Conservation (phyloP, 2,329 filamentous ascomycete genomes). For the Fusarium verticillioides region DNA sequence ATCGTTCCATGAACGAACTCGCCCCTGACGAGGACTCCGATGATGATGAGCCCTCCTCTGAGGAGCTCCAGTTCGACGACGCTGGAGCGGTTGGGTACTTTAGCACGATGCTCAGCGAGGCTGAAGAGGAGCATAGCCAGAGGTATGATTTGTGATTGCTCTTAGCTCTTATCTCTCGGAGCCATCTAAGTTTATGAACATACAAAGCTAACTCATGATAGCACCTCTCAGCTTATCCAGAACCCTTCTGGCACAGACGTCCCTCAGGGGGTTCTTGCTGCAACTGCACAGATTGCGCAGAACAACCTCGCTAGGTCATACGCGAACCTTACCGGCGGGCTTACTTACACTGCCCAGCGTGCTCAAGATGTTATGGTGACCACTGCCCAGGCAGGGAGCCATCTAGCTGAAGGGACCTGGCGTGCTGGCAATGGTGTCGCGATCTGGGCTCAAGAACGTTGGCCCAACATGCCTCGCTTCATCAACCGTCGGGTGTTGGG, state of each 20-base stretch:
- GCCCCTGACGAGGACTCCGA: neutral
- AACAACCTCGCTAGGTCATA: conserved; percentile 11
- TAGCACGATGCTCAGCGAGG: neutral
- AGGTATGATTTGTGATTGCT: conserved; percentile 7
- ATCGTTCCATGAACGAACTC: neutral
- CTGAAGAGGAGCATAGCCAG: neutral
- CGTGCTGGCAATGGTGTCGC: neutral
- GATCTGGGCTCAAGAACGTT: conserved; percentile 5
- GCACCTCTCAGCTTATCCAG: neutral
- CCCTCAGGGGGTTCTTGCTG: neutral
- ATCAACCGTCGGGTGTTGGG: neutral
- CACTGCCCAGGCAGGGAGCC: neutral
- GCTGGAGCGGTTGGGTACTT: neutral
- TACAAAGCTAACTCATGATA: neutral
- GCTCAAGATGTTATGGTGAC: conserved; percentile 7
- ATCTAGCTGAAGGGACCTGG: conserved; percentile 9
- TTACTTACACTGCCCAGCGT: neutral
- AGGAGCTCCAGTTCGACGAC: neutral
- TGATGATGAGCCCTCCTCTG: neutral
- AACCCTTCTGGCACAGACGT: neutral
- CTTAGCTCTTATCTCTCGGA: neutral
- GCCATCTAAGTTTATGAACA: neutral
- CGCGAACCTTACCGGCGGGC: neutral
- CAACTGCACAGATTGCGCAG: neutral
- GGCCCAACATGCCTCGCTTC: neutral